A percentile compares a stretch with the other conserved stretches of the same genome.
Conservation (phyloP, 768 basidiomycete genomes). For the Suillus fuscotomentosus region DNA sequence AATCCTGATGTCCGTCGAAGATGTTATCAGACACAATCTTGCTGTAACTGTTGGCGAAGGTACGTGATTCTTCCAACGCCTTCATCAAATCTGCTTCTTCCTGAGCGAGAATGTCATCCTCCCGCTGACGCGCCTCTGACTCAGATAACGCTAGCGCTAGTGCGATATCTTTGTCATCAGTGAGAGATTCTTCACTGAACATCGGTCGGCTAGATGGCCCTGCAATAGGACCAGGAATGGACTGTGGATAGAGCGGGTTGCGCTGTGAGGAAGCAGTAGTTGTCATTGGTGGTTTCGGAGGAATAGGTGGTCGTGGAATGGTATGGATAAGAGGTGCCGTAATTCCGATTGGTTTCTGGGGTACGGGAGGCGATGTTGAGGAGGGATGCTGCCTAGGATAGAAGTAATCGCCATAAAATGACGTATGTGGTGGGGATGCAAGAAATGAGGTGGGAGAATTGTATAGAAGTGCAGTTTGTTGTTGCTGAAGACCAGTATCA, state of each 20-base stretch:
- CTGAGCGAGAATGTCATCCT: constrained; percentile 23
- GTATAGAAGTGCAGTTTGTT: constrained; percentile 9
- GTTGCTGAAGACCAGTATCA: constrained; percentile 13
- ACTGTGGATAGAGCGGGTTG: constrained; percentile 33
- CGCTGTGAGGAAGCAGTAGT: constrained; percentile 17
- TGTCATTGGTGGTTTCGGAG: constrained; percentile 36
- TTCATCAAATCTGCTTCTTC: constrained; percentile 69
- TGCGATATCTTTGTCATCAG: constrained; percentile 45
- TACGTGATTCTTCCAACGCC: constrained; percentile 58
- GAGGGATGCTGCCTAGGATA: constrained; percentile 12
- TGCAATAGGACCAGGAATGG: constrained; percentile 22
- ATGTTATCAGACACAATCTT: not conserved
- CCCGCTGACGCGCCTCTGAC: constrained; percentile 36
- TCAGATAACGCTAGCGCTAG: constrained; percentile 45
- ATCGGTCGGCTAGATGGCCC: constrained; percentile 9
- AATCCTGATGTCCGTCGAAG: not conserved
- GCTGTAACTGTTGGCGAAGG: constrained; percentile 15
- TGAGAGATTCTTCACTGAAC: constrained; percentile 14
- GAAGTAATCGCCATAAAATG: constrained; percentile 31
- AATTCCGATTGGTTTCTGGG: constrained; percentile 27
- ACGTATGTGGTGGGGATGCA: constrained; percentile 8
- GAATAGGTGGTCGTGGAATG: constrained; percentile 36
- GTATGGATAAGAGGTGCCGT: constrained; percentile 4
- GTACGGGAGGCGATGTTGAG: constrained; percentile 28
- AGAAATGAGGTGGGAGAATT: constrained; percentile 4